These are phyloP conservation scores for Cercophora sp. DNA, from an alignment of 495 filamentous ascomycete species.

Conservation along the genomic window DNA sequence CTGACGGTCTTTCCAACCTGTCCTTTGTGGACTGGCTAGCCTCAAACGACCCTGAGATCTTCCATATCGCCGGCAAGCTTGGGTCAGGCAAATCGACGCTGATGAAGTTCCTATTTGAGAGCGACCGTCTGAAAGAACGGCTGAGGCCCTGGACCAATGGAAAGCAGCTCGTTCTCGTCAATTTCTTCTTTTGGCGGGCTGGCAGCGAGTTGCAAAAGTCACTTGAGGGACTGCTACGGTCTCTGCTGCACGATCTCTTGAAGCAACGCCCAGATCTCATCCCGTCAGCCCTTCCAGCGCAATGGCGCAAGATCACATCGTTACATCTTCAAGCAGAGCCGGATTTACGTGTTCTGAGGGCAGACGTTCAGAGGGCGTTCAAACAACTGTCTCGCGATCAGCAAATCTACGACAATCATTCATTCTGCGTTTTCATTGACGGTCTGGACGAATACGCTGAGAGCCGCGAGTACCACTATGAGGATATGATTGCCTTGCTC, in stretches of 20 bases:
- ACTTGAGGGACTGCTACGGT: background rate
- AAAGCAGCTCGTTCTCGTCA: background rate
- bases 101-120: background rate
- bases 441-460: background rate
- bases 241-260: background rate
- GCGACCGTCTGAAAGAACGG: background rate
- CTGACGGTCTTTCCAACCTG: background rate
- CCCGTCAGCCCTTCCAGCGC: background rate
- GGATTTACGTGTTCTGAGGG: background rate
- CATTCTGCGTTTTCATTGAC: background rate
- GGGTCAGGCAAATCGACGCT: background rate
- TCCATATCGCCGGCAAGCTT: background rate
- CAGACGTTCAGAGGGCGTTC: background rate
- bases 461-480: background rate
- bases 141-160: background rate
- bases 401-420: background rate
- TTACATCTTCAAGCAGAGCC: background rate
- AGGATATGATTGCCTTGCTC: background rate
- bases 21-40: background rate
- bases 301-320: background rate
- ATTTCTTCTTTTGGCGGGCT: slow-evolving; percentile 4
- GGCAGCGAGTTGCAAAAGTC: background rate
- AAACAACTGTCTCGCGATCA: background rate
- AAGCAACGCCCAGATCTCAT: background rate
- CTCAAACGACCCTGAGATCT: background rate